Base-by-base conservation (phyloP, 345 rosid species). In the Viola odorata region DNA sequence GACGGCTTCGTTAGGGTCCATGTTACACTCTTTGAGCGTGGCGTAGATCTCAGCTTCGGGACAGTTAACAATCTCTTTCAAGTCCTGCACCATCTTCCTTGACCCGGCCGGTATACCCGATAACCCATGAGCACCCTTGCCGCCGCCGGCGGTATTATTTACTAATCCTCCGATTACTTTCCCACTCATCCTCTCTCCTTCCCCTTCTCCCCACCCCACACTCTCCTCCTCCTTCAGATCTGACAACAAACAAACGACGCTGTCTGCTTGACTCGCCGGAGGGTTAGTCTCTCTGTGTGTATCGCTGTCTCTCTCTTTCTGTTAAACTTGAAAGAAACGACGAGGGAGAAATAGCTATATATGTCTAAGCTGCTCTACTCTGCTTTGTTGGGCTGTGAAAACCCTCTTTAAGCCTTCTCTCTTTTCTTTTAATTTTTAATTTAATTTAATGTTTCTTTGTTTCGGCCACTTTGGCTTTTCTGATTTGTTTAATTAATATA, bases 1-100 rank as follows among this genome's bases (percentile, higher is more conserved):
- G 65, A 88, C 97, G 62, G 99, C 78, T 75, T 95, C 97, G 78
- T 95, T 86, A 63, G 97, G 99, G 91, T 95, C 99, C 99, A 94
- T 91, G 70, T 81, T 81, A 71, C 99, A 94, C 54, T 94, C 99
- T 79, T 86, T 88, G 61, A 94, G 99, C 78, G 80, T 85, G 50
- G 91, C 83, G 57, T 94, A 91, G 96, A 94, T 94, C 97, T 94
- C 99, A 62, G 74, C 55, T 58, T 94, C 99, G 0, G 96, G 71
- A 61, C 88, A 82, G 95, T 80, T 91, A n/a, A 94, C 96, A 71
- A 94, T 85, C 82, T 94, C 97, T 78, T 84, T 94, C 82, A 94
- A 77, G 80, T 91, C 88, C 80, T 85, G 87, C 12, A 94, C 96
- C 60, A 91, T 75, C 91, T 85, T 86, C 75, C 87, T 82, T 14